Percentiles rank a stretch among this genome's conserved stretches.
Conservation (phyloP, 441 rosid species). For the Adansonia rubrostipa region DNA sequence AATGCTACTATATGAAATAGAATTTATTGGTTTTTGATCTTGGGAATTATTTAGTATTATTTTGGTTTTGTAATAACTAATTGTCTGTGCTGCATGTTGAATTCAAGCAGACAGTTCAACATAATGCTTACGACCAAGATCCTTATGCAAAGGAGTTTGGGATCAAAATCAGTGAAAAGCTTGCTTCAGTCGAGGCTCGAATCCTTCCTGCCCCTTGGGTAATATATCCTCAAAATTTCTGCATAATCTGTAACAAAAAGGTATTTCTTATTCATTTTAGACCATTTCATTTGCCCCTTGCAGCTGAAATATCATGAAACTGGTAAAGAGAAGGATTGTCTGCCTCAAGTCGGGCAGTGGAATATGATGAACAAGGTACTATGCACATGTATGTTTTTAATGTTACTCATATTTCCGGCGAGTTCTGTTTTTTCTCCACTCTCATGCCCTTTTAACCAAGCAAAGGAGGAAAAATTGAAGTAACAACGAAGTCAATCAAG, state of each 20-base stretch:
- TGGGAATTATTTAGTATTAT: not conserved
- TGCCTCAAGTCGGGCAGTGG: conserved; percentile 99
- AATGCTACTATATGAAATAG: not conserved
- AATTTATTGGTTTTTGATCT: not conserved
- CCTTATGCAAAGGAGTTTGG: conserved; percentile 97
- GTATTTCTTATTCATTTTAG: conserved; percentile 7
- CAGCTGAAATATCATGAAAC: conserved; percentile 98
- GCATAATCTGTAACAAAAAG: not conserved
- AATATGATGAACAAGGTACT: conserved; percentile 98
- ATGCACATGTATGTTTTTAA: not conserved
- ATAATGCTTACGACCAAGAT: conserved; percentile 86
- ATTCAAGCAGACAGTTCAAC: conserved; percentile 72
- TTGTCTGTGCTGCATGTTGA: conserved; percentile 1
- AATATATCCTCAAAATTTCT: conserved; percentile 27
- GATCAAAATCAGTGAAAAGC: conserved; percentile 81
- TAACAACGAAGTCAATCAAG: not conserved
- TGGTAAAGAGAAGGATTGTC: conserved; percentile 94
- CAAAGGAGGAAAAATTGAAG: not conserved
- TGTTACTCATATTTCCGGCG: not conserved
- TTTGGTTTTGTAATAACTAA: not conserved
- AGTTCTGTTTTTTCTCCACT: not conserved
- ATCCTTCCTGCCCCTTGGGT: conserved; percentile 99
- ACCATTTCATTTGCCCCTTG: conserved; percentile 29
- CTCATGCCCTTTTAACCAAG: not conserved
- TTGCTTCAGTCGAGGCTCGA: conserved; percentile 92